Base-by-base conservation (phyloP, 2,329 filamentous ascomycete genomes). In the Endocalyx cinctus region DNA sequence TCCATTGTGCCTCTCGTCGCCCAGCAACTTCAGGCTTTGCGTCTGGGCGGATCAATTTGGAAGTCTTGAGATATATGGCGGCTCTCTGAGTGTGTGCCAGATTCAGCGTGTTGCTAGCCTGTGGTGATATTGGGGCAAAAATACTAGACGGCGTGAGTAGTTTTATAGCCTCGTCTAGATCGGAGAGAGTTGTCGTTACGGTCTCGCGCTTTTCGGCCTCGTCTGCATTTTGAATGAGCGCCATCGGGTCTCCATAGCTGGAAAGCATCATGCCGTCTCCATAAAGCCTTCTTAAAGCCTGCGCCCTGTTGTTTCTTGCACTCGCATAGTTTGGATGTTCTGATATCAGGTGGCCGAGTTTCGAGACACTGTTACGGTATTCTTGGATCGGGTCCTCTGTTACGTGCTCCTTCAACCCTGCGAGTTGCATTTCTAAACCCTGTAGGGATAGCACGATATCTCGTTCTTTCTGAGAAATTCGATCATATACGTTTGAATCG, bases 221-320 rank as follows among this genome's bases (percentile, higher is more conserved):
- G 4, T 57, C 57, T 4, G 58, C 60, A 10, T 59, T 49, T 12
- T 50, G 51, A 7, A 72, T 52, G 27, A 77, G 54, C 17, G 64
- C 67, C 46, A 56, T 62, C 6, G 59, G 50, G 28, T 57, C 55
- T 0, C 53, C 51, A 11, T 59, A 60, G 16, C 60, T 53, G 16
- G 55, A 47, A 22, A 78, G 55, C 15, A 82, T 58, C 51, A 79
- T 65, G 3, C 64, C 60, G 50, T 84, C 79, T 10, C 79, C 80
- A 42, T 82, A 78, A 35, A 79, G 59, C 29, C 81, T 65, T 15
- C 82, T 64, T 18, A 73, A 48, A 7, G 81, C 70, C 55, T 89
- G 85, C 3, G 81, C 84, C 31, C 84, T 72, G 58, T 90, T 89
- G 54, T 87, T 84, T 37, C 77, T 73, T 5, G 79, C 82, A 42